Evolutionary conservation across 129 eudicot genomes (phyloP).

Genomic region (Flaveria linearis): DNA sequence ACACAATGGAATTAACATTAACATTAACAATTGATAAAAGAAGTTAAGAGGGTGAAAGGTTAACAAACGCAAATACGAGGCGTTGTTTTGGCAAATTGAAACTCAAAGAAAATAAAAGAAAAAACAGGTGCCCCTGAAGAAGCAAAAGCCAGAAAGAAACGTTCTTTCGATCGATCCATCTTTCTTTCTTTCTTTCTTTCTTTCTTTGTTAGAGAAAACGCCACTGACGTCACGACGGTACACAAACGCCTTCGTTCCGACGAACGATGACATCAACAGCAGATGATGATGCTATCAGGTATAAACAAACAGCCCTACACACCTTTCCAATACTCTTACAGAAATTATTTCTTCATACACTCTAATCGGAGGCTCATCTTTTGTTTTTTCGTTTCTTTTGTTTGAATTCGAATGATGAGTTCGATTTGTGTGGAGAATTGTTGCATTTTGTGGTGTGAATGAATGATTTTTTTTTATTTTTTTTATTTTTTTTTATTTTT

Average conservation of each 20-base stretch:
- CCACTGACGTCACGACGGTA: slow-evolving; percentile 20
- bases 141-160: slow-evolving; percentile 42
- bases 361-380: no score
- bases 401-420: slow-evolving; percentile 17
- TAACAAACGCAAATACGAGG: not conserved
- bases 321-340: not conserved
- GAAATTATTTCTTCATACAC: not conserved
- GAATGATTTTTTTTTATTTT: not conserved
- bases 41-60: not conserved
- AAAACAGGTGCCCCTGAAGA: slow-evolving; percentile 33
- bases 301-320: slow-evolving; percentile 5
- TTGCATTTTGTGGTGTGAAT: slow-evolving; percentile 11
- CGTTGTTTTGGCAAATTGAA: not conserved
- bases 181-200: not conserved
- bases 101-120: slow-evolving; percentile 13
- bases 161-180: slow-evolving; percentile 32
- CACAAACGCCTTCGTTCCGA: not conserved
- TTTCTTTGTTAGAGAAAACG: slow-evolving; percentile 28
- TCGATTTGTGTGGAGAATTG: slow-evolving; percentile 14
- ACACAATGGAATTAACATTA: not conserved
- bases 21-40: not conserved
- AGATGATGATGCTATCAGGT: slow-evolving; percentile 17
- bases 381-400: not conserved
- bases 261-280: slow-evolving; percentile 9
- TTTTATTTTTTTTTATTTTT: not conserved